Evolutionary conservation across 108 stramenopile species (phyloP).

Genomic region (Fistulifera solaris): DNA sequence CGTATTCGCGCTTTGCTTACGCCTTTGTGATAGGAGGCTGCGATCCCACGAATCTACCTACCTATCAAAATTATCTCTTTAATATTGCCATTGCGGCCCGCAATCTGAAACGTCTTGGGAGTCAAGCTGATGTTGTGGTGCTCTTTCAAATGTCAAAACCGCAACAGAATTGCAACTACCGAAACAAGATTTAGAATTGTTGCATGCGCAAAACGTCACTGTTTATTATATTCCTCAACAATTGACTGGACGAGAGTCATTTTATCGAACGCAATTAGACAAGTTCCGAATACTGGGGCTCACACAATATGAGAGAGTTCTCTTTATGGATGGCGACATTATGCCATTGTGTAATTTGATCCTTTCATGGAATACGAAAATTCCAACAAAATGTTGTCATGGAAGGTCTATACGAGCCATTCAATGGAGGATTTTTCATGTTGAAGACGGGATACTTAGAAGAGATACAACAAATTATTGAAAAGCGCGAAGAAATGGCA

Average conservation of each 20-base stretch:
- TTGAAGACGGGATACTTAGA: slow-evolving; percentile 12
- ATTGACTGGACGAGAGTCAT: background rate
- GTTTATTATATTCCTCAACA: slow-evolving; percentile 23
- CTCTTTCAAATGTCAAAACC: slow-evolving; percentile 29
- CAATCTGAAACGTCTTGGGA: slow-evolving; percentile 22
- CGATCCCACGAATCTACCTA: slow-evolving; percentile 1
- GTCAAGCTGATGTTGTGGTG: slow-evolving; percentile 27
- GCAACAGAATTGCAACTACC: slow-evolving; percentile 19
- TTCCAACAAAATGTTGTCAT: slow-evolving; percentile 22
- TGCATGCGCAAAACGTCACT: slow-evolving; percentile 16
- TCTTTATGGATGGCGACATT: slow-evolving; percentile 42
- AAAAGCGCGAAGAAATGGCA: slow-evolving; percentile 8
- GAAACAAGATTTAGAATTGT: slow-evolving; percentile 13
- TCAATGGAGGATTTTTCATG: slow-evolving; percentile 40
- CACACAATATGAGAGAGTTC: slow-evolving; percentile 28
- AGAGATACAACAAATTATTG: background rate
- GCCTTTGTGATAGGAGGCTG: slow-evolving; percentile 34
- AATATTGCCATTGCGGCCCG: slow-evolving; percentile 29
- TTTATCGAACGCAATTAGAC: slow-evolving; percentile 24
- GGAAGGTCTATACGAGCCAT: slow-evolving; percentile 23
- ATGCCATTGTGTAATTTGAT: slow-evolving; percentile 30
- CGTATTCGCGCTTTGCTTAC: slow-evolving; percentile 16
- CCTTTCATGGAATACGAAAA: slow-evolving; percentile 13
- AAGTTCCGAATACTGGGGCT: slow-evolving; percentile 40
- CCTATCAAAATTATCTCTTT: slow-evolving; percentile 28